A percentile compares a stretch with the other conserved stretches of the same genome.
Conservation (phyloP, 176 grass and related monocot species). For the Tuctoria greenei region DNA sequence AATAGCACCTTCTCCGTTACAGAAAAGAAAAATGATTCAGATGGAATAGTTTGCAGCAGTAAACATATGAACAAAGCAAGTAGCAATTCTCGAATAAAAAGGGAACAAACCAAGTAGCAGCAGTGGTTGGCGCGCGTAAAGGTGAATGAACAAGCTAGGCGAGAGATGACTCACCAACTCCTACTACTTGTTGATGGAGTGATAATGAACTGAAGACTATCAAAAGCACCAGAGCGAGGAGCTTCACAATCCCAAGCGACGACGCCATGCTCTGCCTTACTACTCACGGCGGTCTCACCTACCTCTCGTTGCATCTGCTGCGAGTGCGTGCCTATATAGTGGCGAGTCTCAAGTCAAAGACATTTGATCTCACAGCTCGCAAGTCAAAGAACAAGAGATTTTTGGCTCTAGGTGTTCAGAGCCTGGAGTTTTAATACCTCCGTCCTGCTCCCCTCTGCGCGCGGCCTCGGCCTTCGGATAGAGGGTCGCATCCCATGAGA, state of each 20-base stretch:
- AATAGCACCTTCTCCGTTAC: conserved; percentile 46
- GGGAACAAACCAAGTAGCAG: background rate
- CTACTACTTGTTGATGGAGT: conserved; percentile 49
- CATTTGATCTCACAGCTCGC: conserved; percentile 27
- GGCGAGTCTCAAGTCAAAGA: conserved; percentile 35
- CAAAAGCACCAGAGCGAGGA: conserved; percentile 47
- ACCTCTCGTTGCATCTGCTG: conserved; percentile 3
- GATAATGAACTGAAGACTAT: conserved; percentile 41
- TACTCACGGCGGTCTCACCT: conserved; percentile 10
- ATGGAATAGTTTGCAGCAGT: background rate
- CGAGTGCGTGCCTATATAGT: conserved; percentile 26
- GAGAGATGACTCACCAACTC: conserved; percentile 57
- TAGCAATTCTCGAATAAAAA: too few relatives aligned
- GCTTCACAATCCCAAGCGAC: conserved; percentile 35
- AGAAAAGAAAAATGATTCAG: background rate
- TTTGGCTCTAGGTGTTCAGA: conserved; percentile 32
- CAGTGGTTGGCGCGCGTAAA: background rate
- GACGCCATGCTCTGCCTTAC: conserved; percentile 16
- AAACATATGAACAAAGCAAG: background rate
- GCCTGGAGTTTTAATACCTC: conserved; percentile 51
- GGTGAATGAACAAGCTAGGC: background rate
- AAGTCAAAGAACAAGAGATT: conserved; percentile 72
- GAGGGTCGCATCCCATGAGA: conserved; percentile 49
- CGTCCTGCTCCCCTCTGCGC: conserved; percentile 46
- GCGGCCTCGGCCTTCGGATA: conserved; percentile 34